Base-by-base conservation (phyloP, 495 filamentous ascomycete species). In the Talaromyces stipitatus region DNA sequence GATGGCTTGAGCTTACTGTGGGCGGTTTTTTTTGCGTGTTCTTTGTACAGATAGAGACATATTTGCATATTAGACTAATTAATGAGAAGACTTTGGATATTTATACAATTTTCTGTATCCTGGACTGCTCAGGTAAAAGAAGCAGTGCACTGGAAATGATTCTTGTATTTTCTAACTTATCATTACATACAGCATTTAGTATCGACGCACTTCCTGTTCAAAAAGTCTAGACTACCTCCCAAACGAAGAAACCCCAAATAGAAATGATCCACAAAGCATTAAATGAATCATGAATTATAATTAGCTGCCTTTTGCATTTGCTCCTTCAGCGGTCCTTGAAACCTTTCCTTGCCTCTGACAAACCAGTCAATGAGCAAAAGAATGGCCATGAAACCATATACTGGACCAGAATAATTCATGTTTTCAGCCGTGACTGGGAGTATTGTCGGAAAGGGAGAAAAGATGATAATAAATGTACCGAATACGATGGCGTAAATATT, bases 371-470 rank as follows among this genome's bases (percentile, higher is more conserved):
- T 59, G 36, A 67, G 60, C 3, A 69, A 69, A 55, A 78, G 75
- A 2, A 70, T 10, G 50, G 76, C 61, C 29, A 74, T 70, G 18
- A 64, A 63, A 2, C 65, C 73, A 47, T 75, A 67, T 20, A 79
- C 72, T 10, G 75, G 66, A 2, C 74, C 68, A 16, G 67, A 66
- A 61, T 77, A 77, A 56, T 77, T 77, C 74, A 77, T 77, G 27
- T 70, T 75, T 32, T 66, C 62, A 16, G 62, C 66, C 3, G 67
- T 72, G 16, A 75, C 75, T 1, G 75, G 75, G 28, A 69, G 4
- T 23, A 61, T 63, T 0, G 71, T 47, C 2, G 78, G 78, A 56
- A 79, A 80, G 7, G 74, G 75, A 57, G 73, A 55, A 60, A 77
- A 77, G 36, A 77, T 69, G 8, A 67, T 24, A 47, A 77, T 70